Conservation (phyloP, 306 rosid species). For the Cucurbita argyrosperma region DNA sequence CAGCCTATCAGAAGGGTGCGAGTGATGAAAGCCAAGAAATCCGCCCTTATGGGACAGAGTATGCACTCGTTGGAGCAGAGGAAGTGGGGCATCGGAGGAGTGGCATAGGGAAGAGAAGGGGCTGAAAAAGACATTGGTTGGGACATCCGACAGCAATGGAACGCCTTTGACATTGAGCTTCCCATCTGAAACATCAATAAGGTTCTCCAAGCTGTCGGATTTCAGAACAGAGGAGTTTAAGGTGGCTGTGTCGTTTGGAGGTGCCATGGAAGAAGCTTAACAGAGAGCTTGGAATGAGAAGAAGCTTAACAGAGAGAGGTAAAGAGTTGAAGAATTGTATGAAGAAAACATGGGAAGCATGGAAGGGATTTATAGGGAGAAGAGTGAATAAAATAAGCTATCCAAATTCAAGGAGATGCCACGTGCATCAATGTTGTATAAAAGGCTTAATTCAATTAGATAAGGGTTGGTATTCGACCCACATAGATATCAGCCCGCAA, state of each 20-base stretch:
- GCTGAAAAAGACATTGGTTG: conserved; percentile 46
- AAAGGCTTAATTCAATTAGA: not conserved
- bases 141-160: conserved; percentile 46
- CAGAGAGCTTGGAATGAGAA: not conserved
- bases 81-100: conserved; percentile 36
- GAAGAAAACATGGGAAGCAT: not conserved
- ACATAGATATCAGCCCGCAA: too few species aligned
- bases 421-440: too few species aligned
- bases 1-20: conserved; percentile 38
- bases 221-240: not conserved
- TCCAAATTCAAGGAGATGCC: not conserved
- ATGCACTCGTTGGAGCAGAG: conserved; percentile 35
- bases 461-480: not conserved
- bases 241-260: conserved; percentile 31
- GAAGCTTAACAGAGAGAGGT: not conserved
- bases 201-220: conserved; percentile 12
- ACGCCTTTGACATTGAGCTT: conserved; percentile 34
- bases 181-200: conserved; percentile 34
- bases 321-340: not conserved
- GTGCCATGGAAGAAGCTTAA: conserved; percentile 32
- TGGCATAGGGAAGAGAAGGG: conserved; percentile 34
- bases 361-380: too few species aligned
- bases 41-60: conserved; percentile 50
- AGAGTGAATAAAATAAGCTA: not conserved
- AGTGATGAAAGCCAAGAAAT: conserved; percentile 47